Conservation (phyloP, 2,329 filamentous ascomycete genomes). For the Penicillium corylophilum region DNA sequence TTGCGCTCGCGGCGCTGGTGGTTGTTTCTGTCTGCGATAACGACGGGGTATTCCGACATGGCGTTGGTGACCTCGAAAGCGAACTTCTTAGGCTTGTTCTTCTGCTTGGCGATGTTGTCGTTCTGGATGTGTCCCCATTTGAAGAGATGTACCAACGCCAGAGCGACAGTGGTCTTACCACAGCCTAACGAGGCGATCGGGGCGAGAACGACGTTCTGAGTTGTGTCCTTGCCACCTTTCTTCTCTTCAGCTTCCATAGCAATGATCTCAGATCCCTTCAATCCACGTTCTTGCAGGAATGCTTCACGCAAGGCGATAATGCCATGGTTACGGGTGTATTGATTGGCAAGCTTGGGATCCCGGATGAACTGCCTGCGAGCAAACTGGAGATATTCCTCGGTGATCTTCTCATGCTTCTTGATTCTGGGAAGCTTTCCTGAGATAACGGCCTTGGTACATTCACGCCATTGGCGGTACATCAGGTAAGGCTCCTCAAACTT, state of each 20-base stretch:
- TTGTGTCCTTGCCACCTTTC: conserved; percentile 51
- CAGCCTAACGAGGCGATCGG: conserved; percentile 93
- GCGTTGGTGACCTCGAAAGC: conserved; percentile 66
- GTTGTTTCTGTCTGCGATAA: conserved; percentile 93
- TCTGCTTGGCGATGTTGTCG: conserved; percentile 84
- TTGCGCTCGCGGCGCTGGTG: conserved; percentile 82
- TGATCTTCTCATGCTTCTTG: conserved; percentile 87
- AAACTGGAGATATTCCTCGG: conserved; percentile 84
- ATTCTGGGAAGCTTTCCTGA: conserved; percentile 68
- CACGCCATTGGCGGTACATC: conserved; percentile 98
- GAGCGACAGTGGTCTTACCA: conserved; percentile 89
- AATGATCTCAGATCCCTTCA: conserved; percentile 87
- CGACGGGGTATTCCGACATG: conserved; percentile 65
- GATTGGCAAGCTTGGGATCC: conserved; percentile 65
- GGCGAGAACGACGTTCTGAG: conserved; percentile 73
- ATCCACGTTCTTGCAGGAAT: conserved; percentile 77
- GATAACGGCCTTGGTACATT: conserved; percentile 91
- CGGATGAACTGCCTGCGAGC: conserved; percentile 70
- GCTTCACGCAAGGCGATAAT: conserved; percentile 90
- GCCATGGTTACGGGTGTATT: conserved; percentile 85
- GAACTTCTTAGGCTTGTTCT: conserved; percentile 73
- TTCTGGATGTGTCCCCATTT: conserved; percentile 94
- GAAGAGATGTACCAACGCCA: conserved; percentile 79
- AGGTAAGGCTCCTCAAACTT: conserved; percentile 99
- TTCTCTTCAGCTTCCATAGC: conserved; percentile 59